Evolutionary conservation across 371 early-diverging fungal genomes (phyloP).

Genomic region (Syncephalastrum contaminatum): DNA sequence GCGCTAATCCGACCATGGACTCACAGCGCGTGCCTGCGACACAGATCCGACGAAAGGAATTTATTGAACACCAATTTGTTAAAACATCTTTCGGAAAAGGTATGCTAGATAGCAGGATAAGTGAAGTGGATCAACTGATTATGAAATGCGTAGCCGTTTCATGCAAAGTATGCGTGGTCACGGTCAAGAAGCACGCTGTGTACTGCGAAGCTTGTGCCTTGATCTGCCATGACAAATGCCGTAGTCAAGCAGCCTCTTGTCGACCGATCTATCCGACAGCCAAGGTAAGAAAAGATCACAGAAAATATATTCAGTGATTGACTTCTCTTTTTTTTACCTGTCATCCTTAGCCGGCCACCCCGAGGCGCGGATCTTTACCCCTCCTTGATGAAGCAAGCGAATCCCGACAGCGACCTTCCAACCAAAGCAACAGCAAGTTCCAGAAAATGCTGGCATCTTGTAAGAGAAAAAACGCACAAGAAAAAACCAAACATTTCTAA

Average conservation of each 20-base stretch:
- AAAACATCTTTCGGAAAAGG: slow-evolving; percentile 28
- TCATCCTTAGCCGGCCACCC: neutral
- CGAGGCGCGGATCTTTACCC: slow-evolving; percentile 6
- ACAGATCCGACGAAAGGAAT: slow-evolving; percentile 7
- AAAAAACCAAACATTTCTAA: no score
- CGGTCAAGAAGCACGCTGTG: slow-evolving; percentile 22
- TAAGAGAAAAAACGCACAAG: neutral
- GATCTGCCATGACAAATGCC: slow-evolving; percentile 39
- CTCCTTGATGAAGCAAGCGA: neutral
- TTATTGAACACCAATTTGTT: slow-evolving; percentile 24
- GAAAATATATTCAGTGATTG: neutral
- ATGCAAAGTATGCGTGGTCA: slow-evolving; percentile 28
- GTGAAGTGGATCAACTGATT: no score
- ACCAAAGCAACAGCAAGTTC: slow-evolving; percentile 13
- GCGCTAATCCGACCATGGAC: slow-evolving; percentile 10
- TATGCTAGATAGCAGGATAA: slow-evolving; percentile 5
- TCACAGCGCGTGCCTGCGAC: slow-evolving; percentile 11
- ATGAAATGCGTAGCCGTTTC: slow-evolving; percentile 13
- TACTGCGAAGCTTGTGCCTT: slow-evolving; percentile 31
- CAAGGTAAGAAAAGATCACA: neutral
- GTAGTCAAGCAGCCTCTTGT: slow-evolving; percentile 22
- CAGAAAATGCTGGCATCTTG: slow-evolving; percentile 24
- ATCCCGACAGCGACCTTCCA: neutral
- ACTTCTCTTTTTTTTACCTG: neutral
- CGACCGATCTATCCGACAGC: slow-evolving; percentile 13